Evolutionary conservation across 305 asterid genomes (phyloP).

Genomic region (Petunia hybrid): DNA sequence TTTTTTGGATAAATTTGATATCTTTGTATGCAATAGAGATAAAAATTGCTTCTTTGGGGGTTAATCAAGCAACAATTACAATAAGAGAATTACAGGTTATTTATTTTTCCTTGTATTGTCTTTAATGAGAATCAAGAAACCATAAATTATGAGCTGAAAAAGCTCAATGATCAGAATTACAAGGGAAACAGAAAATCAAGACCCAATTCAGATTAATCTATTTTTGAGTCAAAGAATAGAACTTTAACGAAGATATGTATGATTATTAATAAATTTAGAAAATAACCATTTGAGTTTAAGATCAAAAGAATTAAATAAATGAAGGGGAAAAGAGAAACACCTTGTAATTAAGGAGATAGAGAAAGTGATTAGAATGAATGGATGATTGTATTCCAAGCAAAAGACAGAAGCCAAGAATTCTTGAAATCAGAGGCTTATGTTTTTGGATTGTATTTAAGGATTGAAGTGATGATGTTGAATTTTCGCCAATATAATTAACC

Average conservation of each 20-base stretch:
- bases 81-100: neutral
- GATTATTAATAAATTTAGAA: neutral
- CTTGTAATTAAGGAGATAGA: neutral
- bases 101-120: neutral
- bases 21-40: neutral
- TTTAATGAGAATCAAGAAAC: conserved; percentile 3
- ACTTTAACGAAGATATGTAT: conserved; percentile 9
- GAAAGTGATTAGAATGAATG: neutral
- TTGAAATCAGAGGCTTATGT: neutral
- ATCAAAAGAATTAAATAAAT: neutral
- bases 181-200: neutral
- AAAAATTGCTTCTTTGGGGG: neutral
- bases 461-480: neutral
- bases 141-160: conserved; percentile 12
- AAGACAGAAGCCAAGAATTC: conserved; percentile 14
- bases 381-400: conserved; percentile 1
- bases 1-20: neutral
- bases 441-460: neutral
- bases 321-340: neutral
- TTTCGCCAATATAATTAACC: neutral
- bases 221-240: conserved; percentile 12
- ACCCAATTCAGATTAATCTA: neutral
- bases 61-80: neutral
- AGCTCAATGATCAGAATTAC: conserved; percentile 4
- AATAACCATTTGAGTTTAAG: conserved; percentile 8